A percentile compares a stretch with the other conserved stretches of the same genome.
Evolutionary conservation across 2,329 filamentous ascomycete genomes (phyloP).

Genomic region (Mycosphaerelloides madeirae): DNA sequence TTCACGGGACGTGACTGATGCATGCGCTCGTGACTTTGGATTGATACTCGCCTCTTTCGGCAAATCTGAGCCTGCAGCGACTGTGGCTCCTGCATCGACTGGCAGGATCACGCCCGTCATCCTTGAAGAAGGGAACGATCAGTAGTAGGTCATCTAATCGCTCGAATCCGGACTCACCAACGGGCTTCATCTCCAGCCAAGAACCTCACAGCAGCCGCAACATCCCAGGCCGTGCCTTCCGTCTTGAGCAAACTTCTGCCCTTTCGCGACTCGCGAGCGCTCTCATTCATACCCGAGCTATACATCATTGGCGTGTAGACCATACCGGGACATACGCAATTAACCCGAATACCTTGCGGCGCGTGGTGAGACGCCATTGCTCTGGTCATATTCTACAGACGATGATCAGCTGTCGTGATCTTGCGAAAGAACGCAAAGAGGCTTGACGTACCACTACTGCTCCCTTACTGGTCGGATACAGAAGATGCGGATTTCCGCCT

Average conservation of each 20-base stretch:
- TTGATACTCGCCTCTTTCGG: constrained; percentile 24
- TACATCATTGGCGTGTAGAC: constrained; percentile 44
- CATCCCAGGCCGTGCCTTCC: constrained; percentile 35
- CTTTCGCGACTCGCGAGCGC: constrained; percentile 46
- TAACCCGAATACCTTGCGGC: constrained; percentile 47
- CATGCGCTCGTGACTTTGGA: no score
- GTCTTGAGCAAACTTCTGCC: constrained; percentile 44
- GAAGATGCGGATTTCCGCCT: constrained; percentile 50
- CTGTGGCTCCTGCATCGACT: constrained; percentile 46
- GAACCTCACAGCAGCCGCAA: constrained; percentile 48
- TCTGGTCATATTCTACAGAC: constrained; percentile 47
- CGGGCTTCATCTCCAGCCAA: constrained; percentile 50
- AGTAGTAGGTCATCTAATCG: neutral
- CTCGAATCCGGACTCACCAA: constrained; percentile 35
- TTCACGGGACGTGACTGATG: no score
- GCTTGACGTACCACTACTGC: constrained; percentile 41
- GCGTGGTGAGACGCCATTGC: constrained; percentile 55
- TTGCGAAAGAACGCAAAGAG: neutral
- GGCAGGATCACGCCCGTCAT: constrained; percentile 43
- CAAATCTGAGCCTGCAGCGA: constrained; percentile 40
- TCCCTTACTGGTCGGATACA: constrained; percentile 53
- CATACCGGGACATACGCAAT: constrained; percentile 49
- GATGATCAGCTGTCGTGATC: neutral
- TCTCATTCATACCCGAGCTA: constrained; percentile 46
- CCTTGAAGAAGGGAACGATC: no score